Base-by-base conservation (phyloP, 805 yeast species). In the Ascoidea tarda region DNA sequence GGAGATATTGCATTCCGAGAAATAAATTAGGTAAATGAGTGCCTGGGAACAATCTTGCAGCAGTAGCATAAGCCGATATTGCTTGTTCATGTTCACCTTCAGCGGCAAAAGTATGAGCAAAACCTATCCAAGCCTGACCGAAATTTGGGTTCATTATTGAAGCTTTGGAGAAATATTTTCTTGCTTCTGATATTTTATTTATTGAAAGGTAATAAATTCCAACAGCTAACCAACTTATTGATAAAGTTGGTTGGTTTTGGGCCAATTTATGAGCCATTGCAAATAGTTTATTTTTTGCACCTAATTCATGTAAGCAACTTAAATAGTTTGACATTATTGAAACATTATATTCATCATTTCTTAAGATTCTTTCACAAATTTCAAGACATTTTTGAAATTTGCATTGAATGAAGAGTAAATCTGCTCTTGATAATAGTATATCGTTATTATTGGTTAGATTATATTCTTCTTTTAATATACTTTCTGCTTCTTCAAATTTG, bases 1-100 rank as follows among this genome's bases (percentile, higher is more conserved):
- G 89, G 59, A 89, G 69, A 65, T 93, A 91, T 69, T 93, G 98
- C 96, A 93, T 93, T 1, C 99, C 99, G 46, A 93, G 71, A 60
- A 87, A 91, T 54, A 93, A 69, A 61, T 85, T 81, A 1, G 99
- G 98, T 49, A 90, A 68, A 64, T 93, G 97, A 4, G 90, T 82
- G 1, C 96, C 95, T 0, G 90, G 89, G 61, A 93, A 93, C 47
- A 90, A 74, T 56, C 96, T 72, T 1, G 96, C 88, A 0, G 97
- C 97, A 10, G 96, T 90, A 1, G 98, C 90, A 66, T 90, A 93
- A 0, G 98, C 98, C 53, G 96, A 84, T 28, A 93, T 84, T 1
- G 98, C 98, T 66, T 93, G 98, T 65, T 93, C 99, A 65, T 93
- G 97, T 66, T 93, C 99, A n/a, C 96, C 95, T 65, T 93, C 99